Conservation (phyloP, 73 alveolate species). For the Paramecium sexaurelia region DNA sequence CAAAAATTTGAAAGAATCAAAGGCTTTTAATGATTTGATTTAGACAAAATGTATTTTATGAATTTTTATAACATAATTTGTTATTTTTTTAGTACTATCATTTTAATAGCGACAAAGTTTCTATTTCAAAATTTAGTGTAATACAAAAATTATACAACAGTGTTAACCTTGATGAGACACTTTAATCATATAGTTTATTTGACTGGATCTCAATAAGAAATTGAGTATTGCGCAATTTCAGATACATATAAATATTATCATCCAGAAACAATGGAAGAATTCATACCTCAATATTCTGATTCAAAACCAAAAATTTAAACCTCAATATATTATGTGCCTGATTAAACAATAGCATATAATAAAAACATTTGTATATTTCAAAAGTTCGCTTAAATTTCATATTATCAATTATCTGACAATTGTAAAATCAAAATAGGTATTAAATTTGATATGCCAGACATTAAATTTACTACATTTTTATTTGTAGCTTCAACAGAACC, state of each 20-base stretch:
- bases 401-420: neutral
- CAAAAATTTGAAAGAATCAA: neutral
- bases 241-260: constrained; percentile 32
- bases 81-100: neutral
- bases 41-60: constrained; percentile 12
- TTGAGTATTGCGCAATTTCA: neutral
- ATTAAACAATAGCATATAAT: neutral
- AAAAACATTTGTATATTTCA: neutral
- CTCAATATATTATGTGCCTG: neutral
- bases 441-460: neutral
- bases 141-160: neutral
- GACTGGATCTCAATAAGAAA: constrained; percentile 1
- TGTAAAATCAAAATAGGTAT: neutral
- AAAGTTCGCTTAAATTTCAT: neutral
- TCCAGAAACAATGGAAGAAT: constrained; percentile 24
- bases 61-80: neutral
- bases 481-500: neutral
- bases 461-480: neutral
- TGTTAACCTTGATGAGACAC: neutral
- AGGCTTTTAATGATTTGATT: constrained; percentile 25
- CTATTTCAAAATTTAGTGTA: neutral
- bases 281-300: neutral
- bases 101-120: neutral
- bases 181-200: neutral
- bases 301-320: neutral